Percentiles rank a stretch among this genome's conserved stretches.
Conservation (phyloP, 2,329 filamentous ascomycete species). For the Aspergillus sp. region DNA sequence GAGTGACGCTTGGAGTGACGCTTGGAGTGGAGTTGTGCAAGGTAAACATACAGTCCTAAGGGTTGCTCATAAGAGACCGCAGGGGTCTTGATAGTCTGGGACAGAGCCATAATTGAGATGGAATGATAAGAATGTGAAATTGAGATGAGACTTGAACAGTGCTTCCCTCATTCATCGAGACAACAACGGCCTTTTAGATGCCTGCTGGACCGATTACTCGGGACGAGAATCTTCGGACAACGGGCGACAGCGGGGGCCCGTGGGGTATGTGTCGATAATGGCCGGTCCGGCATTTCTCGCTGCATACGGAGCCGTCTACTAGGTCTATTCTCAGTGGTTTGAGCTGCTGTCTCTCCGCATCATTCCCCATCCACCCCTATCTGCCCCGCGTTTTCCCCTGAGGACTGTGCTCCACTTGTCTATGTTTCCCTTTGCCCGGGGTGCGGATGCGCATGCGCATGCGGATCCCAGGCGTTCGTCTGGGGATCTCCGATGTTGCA, state of each 20-base stretch:
- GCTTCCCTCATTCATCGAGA: background rate
- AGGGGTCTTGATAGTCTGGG: conserved; percentile 4
- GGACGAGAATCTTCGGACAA: background rate
- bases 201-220: background rate
- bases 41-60: background rate
- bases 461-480: background rate
- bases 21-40: too few relatives aligned
- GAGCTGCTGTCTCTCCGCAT: background rate
- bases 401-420: background rate
- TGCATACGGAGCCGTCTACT: background rate
- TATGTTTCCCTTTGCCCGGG: background rate
- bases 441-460: background rate
- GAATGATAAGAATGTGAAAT: background rate
- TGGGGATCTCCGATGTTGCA: too few relatives aligned
- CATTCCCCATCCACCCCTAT: background rate
- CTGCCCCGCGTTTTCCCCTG: background rate
- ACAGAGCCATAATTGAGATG: conserved; percentile 1
- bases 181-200: background rate
- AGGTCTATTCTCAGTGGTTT: background rate
- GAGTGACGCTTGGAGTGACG: background rate
- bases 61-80: conserved; percentile 1
- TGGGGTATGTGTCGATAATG: background rate
- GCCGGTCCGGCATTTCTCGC: background rate
- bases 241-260: too few relatives aligned
- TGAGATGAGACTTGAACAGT: background rate